A percentile compares a stretch with the other conserved stretches of the same genome.
phyloP scores from a whole-genome alignment of 176 grass and related monocot genomes.

The Juncus inflexus region DNA sequence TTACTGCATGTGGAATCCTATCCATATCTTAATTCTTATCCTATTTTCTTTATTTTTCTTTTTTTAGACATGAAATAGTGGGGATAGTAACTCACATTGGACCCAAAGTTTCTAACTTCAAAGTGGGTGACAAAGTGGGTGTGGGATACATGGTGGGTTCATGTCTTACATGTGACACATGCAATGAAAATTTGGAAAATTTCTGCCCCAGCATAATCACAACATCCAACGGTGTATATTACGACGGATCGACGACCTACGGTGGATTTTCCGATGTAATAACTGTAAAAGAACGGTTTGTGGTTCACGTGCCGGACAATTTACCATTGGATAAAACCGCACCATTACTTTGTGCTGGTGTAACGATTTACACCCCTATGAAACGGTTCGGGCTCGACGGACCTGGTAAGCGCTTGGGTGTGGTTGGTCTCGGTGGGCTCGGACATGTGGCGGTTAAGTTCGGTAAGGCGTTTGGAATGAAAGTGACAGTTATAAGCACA shows the following conservation, averaged over 20 bases:
- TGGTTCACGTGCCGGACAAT: conserved; percentile 41
- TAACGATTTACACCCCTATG: conserved; percentile 65
- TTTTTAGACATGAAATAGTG: conserved; percentile 46
- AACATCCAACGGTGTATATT: conserved; percentile 51
- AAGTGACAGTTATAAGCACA: conserved; percentile 65
- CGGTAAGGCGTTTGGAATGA: conserved; percentile 63
- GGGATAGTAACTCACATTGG: conserved; percentile 40
- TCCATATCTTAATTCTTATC: not conserved
- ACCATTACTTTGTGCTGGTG: conserved; percentile 60
- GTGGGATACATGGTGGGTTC: conserved; percentile 57
- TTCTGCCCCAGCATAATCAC: conserved; percentile 44
- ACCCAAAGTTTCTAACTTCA: conserved; percentile 41
- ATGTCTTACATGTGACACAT: conserved; percentile 55
- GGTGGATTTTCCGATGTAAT: conserved; percentile 59
- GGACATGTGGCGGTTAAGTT: conserved; percentile 73
- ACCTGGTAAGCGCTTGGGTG: conserved; percentile 58
- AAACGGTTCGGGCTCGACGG: conserved; percentile 43
- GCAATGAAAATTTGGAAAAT: conserved; percentile 44
- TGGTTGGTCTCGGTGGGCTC: conserved; percentile 61
- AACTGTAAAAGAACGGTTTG: conserved; percentile 40
- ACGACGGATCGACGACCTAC: conserved; percentile 32
- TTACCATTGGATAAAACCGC: conserved; percentile 37
- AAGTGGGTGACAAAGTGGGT: conserved; percentile 51
- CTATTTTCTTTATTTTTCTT: not conserved
- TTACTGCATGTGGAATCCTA: not conserved